These are phyloP conservation scores for Aspergillus arachidicola DNA, from an alignment of 2,329 filamentous ascomycete species.

Conservation along the genomic window DNA sequence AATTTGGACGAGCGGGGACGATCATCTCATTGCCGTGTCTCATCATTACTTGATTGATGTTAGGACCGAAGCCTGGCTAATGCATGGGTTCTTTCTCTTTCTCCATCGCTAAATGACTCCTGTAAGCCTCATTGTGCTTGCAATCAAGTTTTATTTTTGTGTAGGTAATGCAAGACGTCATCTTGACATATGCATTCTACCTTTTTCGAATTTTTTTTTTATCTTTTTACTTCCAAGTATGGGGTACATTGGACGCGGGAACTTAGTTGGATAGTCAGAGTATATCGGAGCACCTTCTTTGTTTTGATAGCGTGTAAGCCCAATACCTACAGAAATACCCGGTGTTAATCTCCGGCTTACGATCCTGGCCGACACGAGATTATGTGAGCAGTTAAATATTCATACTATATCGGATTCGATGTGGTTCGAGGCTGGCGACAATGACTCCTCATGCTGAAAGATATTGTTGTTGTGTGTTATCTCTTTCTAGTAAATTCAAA, in stretches of 20 bases:
- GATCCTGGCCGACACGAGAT: background rate
- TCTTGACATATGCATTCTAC: background rate
- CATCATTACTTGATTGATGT: slow-evolving; percentile 10
- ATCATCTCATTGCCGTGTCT: slow-evolving; percentile 10
- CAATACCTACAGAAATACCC: slow-evolving; percentile 1
- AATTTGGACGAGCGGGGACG: slow-evolving; percentile 22
- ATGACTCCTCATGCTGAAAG: background rate
- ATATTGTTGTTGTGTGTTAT: background rate
- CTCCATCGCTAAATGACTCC: background rate
- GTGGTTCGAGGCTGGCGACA: background rate
- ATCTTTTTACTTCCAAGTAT: background rate
- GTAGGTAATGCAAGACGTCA: background rate
- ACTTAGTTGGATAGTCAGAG: background rate
- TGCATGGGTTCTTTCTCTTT: background rate
- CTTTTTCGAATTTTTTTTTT: background rate
- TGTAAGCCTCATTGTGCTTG: background rate
- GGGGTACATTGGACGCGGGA: background rate
- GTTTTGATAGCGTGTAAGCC: background rate
- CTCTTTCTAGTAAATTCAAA: background rate
- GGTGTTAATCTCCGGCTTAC: slow-evolving; percentile 1
- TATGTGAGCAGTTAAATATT: background rate
- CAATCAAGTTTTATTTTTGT: background rate
- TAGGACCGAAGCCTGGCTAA: background rate
- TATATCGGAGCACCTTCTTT: slow-evolving; percentile 1
- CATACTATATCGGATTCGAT: background rate